Percentiles rank a stretch among this genome's conserved stretches.
Conservation (phyloP, 805 yeast genomes). For the Ogataea trehaloabstinens region DNA sequence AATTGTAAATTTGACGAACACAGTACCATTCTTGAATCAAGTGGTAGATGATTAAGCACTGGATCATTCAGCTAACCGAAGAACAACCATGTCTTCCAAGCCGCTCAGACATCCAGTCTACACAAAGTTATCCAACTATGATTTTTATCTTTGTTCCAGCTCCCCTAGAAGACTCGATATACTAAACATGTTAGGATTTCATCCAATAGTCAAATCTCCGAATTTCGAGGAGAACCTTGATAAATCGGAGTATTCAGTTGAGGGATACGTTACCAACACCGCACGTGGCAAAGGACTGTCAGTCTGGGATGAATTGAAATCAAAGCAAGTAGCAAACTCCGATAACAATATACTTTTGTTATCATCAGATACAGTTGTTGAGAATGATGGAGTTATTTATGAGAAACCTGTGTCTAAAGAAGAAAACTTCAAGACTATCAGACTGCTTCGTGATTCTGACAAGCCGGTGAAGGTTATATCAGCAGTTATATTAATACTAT, state of each 20-base stretch:
- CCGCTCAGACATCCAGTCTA: slow-evolving; percentile 33
- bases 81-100: slow-evolving; percentile 6
- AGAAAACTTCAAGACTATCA: slow-evolving; percentile 50
- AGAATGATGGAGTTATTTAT: slow-evolving; percentile 54
- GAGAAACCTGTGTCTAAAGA: slow-evolving; percentile 75
- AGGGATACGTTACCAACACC: slow-evolving; percentile 68
- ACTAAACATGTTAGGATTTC: slow-evolving; percentile 56
- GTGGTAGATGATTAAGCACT: no score
- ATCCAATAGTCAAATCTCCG: slow-evolving; percentile 53
- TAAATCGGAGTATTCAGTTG: slow-evolving; percentile 47
- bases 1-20: no score
- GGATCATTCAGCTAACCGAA: no score
- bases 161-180: slow-evolving; percentile 82
- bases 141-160: slow-evolving; percentile 71
- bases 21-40: no score
- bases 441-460: slow-evolving; percentile 42
- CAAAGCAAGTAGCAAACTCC: neutral
- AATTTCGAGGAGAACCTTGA: slow-evolving; percentile 74
- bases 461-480: slow-evolving; percentile 51
- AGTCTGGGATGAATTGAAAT: slow-evolving; percentile 47
- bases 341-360: slow-evolving; percentile 32
- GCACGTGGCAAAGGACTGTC: slow-evolving; percentile 64
- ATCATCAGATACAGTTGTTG: slow-evolving; percentile 81
- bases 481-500: slow-evolving; percentile 46
- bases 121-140: slow-evolving; percentile 19